Evolutionary conservation across 352 stramenopile species (phyloP), one percentile per base, ranked within the genome.

Genomic region (Phytophthora tentaculata): DNA sequence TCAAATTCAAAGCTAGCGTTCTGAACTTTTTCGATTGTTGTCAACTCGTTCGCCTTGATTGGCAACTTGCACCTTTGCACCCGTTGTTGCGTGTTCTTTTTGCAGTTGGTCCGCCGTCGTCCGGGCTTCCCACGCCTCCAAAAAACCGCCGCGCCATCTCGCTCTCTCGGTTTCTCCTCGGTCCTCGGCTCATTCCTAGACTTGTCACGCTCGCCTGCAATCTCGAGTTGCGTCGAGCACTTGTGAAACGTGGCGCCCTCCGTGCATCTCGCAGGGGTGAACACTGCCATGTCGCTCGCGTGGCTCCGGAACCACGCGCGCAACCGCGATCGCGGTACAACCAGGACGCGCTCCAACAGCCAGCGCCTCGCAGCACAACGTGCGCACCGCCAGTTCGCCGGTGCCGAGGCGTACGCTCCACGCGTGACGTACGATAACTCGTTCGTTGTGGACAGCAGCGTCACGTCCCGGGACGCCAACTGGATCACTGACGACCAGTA

Each of bases 401-500:
- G 53, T 5, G 60, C 59, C 16, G 54, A 67, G 24, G 63, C 61
- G 23, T 76, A 69, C 35, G 67, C 58, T 9, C 67, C 66, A 20
- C 62, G 58, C 13, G 24, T 79, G 22, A 69, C 68, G n/a, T 79
- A 79, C 49, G 71, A 76, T 29, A 70, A 64, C 29, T 76, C 67
- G 48, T 73, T 73, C 56, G 62, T 76, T 19, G 66, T 64, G 19
- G 67, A 76, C 56, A 67, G 63, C 50, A 71, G 53, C 44, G 71
- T 73, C 62, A 73, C 49, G 35, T 76, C 60, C 29, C 43, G 43
- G 24, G 74, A 83, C 58, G 71, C 67, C 19, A 68, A 69, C 24
- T 88, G 80, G 80, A 29, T 49, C 24, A 76, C 48, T 37, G 80
- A 84, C 52, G 64, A 82, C 19, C 80, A 88, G 61, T 80, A 82